Percentiles rank a stretch among this genome's conserved stretches.
These are phyloP conservation scores for Aspergillus viridinutans DNA, from an alignment of 2,329 filamentous ascomycete genomes.

Conservation along the genomic window DNA sequence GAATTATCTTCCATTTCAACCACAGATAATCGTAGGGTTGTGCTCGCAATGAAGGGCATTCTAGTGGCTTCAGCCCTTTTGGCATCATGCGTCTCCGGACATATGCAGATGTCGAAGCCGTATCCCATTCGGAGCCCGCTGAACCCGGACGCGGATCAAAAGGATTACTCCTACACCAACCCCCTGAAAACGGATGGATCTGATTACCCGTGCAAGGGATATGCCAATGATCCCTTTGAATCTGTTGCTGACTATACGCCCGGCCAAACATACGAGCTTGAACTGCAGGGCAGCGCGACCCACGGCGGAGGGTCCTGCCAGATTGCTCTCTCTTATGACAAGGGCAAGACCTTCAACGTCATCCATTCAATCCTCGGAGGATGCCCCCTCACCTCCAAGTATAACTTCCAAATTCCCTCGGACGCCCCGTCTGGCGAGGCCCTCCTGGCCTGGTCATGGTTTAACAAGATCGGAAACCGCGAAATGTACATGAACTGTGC, in stretches of 20 bases:
- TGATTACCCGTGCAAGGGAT: conserved; percentile 75
- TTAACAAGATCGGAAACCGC: conserved; percentile 71
- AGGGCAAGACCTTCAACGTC: conserved; percentile 65
- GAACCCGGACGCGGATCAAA: conserved; percentile 44
- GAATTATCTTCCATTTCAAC: neutral
- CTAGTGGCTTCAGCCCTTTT: conserved; percentile 27
- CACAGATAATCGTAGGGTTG: neutral
- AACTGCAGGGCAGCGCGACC: conserved; percentile 57
- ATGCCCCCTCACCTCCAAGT: conserved; percentile 51
- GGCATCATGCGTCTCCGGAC: conserved; percentile 35
- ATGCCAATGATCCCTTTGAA: conserved; percentile 49
- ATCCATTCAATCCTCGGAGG: conserved; percentile 60
- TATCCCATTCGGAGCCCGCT: conserved; percentile 51
- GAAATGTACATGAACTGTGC: conserved; percentile 90
- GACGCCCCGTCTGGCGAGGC: conserved; percentile 59
- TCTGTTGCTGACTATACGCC: conserved; percentile 59
- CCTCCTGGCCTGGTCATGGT: conserved; percentile 72
- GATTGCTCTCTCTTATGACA: conserved; percentile 68
- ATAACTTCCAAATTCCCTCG: conserved; percentile 62
- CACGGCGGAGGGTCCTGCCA: conserved; percentile 75
- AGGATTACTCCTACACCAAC: conserved; percentile 69
- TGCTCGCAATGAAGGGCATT: conserved; percentile 29
- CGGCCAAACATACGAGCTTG: conserved; percentile 61
- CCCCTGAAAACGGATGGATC: conserved; percentile 57
- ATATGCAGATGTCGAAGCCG: conserved; percentile 56